Evolutionary conservation across 768 basidiomycete genomes (phyloP).

Genomic region (Leccinum subgranulosum): DNA sequence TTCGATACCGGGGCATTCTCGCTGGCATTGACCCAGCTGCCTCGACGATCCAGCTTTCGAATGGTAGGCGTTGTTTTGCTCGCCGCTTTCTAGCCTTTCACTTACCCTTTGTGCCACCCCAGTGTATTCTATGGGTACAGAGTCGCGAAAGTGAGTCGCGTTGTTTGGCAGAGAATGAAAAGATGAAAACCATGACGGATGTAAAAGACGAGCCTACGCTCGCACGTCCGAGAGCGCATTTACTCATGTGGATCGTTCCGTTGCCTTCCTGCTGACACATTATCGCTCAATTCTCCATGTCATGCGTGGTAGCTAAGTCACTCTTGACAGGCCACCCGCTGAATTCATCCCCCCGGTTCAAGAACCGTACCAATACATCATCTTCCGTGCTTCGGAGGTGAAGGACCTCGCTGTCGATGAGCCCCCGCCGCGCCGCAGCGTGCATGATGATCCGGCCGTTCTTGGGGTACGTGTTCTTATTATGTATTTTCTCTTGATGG

Average conservation of each 20-base stretch:
- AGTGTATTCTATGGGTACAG: conserved; percentile 89
- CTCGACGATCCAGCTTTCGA: conserved; percentile 84
- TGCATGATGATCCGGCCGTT: conserved; percentile 83
- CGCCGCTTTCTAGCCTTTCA: not conserved
- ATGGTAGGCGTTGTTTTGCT: conserved; percentile 47
- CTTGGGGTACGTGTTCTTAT: conserved; percentile 58
- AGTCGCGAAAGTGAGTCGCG: conserved; percentile 60
- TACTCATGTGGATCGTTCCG: conserved; percentile 56
- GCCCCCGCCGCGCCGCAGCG: conserved; percentile 51
- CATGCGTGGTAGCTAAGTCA: conserved; percentile 24
- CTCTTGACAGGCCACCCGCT: conserved; percentile 51
- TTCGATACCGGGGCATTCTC: conserved; percentile 84
- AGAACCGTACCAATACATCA: conserved; percentile 85
- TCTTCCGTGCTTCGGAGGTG: conserved; percentile 87
- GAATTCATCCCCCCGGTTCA: conserved; percentile 83
- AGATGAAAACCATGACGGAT: conserved; percentile 40
- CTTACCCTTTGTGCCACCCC: not conserved
- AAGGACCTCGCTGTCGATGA: conserved; percentile 88
- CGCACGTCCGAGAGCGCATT: conserved; percentile 41
- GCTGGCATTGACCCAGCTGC: conserved; percentile 83
- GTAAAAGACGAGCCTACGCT: conserved; percentile 38
- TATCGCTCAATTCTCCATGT: not conserved
- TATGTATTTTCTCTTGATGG: not conserved
- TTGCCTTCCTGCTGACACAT: conserved; percentile 61
- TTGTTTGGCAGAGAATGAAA: conserved; percentile 1